These are phyloP conservation scores for Lentinus polychrous DNA, from an alignment of 1,284 basidiomycete genomes.

Conservation along the genomic window DNA sequence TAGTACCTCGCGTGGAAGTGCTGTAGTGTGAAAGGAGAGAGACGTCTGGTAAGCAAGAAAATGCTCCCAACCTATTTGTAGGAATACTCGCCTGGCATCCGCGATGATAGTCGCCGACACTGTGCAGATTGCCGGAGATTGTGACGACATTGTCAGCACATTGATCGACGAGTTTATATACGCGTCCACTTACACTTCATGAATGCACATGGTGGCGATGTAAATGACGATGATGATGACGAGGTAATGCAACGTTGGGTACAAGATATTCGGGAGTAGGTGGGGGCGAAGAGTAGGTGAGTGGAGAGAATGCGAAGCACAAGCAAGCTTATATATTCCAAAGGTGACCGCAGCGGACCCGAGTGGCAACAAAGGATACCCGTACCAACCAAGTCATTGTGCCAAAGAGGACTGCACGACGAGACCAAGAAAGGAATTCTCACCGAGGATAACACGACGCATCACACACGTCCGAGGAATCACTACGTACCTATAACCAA, in stretches of 20 bases:
- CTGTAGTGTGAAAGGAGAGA: slow-evolving; percentile 24
- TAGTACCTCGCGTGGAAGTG: slow-evolving; percentile 59
- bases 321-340: neutral
- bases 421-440: too few relatives aligned
- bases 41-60: neutral
- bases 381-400: too few relatives aligned
- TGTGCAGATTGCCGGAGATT: slow-evolving; percentile 18
- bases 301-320: neutral
- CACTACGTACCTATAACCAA: too few relatives aligned
- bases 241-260: too few relatives aligned
- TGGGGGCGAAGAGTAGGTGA: too few relatives aligned
- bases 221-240: too few relatives aligned
- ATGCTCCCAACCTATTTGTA: neutral
- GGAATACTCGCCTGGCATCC: slow-evolving; percentile 45
- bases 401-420: too few relatives aligned
- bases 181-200: slow-evolving; percentile 45
- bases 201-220: slow-evolving; percentile 40
- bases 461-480: too few relatives aligned
- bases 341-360: neutral
- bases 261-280: too few relatives aligned
- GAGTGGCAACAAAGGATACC: too few relatives aligned
- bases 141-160: slow-evolving; percentile 1
- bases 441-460: too few relatives aligned
- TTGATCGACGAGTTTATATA: too few relatives aligned
- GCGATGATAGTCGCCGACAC: slow-evolving; percentile 55